Evolutionary conservation across 495 filamentous ascomycete genomes (phyloP).

Genomic region (Zalerion maritima): DNA sequence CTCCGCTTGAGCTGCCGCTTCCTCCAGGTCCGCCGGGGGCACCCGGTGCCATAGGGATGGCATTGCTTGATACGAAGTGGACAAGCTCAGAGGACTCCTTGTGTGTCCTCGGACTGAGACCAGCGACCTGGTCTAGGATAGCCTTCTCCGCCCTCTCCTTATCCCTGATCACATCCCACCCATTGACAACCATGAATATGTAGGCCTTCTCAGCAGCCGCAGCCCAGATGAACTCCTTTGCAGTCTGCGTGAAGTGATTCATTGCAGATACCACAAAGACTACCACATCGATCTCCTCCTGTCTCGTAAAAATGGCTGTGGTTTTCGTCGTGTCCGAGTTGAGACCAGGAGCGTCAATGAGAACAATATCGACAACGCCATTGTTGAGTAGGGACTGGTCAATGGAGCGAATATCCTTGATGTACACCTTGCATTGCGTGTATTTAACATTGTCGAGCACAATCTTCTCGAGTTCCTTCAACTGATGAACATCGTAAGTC

Average conservation of each 20-base stretch:
- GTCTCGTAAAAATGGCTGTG: conserved; percentile 87
- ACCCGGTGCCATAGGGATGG: conserved; percentile 55
- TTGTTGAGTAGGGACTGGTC: conserved; percentile 94
- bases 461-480: conserved; percentile 70
- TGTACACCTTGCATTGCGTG: conserved; percentile 91
- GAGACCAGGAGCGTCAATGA: conserved; percentile 91
- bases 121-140: conserved; percentile 77
- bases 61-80: conserved; percentile 95
- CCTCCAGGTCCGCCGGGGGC: conserved; percentile 40
- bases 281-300: conserved; percentile 97
- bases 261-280: conserved; percentile 96
- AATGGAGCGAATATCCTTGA: conserved; percentile 79
- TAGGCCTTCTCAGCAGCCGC: conserved; percentile 95
- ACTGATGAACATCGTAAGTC: conserved; percentile 73
- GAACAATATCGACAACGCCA: conserved; percentile 91
- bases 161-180: conserved; percentile 85
- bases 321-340: conserved; percentile 95
- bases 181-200: conserved; percentile 97
- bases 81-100: conserved; percentile 89
- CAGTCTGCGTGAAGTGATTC: conserved; percentile 92
- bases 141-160: conserved; percentile 70
- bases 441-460: conserved; percentile 77
- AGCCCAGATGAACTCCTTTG: conserved; percentile 91
- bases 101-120: conserved; percentile 76
- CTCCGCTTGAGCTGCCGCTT: conserved; percentile 42